A percentile compares a stretch with the other conserved stretches of the same genome.
phyloP scores from a whole-genome alignment of 495 filamentous ascomycete species.

The Pyronema domesticum region DNA sequence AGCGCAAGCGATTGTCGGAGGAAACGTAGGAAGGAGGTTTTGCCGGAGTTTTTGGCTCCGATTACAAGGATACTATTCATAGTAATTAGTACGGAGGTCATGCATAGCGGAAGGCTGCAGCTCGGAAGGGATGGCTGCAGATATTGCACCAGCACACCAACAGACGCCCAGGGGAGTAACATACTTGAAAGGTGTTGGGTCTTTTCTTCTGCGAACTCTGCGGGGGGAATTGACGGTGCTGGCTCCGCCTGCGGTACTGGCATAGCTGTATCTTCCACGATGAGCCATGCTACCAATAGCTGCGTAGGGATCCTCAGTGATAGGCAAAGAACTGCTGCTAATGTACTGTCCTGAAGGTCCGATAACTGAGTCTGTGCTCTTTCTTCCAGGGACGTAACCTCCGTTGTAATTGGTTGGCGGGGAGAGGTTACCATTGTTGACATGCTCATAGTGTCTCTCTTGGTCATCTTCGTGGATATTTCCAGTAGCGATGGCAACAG shows the following conservation, averaged over 20 bases:
- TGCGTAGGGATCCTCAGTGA: constrained; percentile 52
- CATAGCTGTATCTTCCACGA: constrained; percentile 91
- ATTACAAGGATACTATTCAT: constrained; percentile 66
- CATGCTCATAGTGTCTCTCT: constrained; percentile 8
- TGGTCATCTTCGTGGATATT: constrained; percentile 20
- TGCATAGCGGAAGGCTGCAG: not conserved
- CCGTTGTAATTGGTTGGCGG: constrained; percentile 32
- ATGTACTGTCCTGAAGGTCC: constrained; percentile 12
- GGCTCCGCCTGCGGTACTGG: constrained; percentile 52
- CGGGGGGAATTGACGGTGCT: constrained; percentile 90
- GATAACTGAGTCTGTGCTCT: constrained; percentile 28
- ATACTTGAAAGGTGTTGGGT: constrained; percentile 97
- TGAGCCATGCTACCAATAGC: constrained; percentile 89
- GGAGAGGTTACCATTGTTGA: constrained; percentile 13
- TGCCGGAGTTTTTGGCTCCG: constrained; percentile 74
- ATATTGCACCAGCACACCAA: not conserved
- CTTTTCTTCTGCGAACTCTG: constrained; percentile 80
- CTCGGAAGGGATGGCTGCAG: not conserved
- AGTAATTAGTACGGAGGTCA: not conserved
- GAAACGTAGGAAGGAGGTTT: constrained; percentile 94
- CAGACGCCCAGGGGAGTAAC: constrained; percentile 18
- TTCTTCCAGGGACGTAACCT: constrained; percentile 25
- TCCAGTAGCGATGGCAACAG: constrained; percentile 40
- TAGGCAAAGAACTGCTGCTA: constrained; percentile 13
- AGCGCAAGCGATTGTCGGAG: constrained; percentile 66